phyloP scores from a whole-genome alignment of 2,329 filamentous ascomycete species.

The Sarocladiaceae sp. region DNA sequence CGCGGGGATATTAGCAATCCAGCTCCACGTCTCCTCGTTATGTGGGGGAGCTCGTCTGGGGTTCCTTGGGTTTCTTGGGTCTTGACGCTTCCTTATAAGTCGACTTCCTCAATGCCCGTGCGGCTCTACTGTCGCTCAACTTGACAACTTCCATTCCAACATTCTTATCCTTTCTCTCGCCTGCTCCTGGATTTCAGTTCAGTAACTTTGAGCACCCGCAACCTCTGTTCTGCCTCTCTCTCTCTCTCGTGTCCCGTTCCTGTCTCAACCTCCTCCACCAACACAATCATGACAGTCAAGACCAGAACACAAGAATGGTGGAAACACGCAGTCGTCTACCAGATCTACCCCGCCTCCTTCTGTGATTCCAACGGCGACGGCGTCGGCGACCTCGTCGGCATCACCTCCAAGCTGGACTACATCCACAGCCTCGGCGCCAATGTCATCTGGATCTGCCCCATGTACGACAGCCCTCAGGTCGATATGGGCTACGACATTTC shows the following conservation, averaged over 20 bases:
- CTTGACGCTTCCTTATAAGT: no score
- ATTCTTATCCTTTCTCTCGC: no score
- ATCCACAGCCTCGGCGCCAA: slow-evolving; percentile 55
- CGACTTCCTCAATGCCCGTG: no score
- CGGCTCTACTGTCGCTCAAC: no score
- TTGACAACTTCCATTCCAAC: no score
- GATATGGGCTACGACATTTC: slow-evolving; percentile 68
- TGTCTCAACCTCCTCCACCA: not conserved
- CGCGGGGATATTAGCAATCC: no score
- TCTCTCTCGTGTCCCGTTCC: not conserved
- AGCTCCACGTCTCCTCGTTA: no score
- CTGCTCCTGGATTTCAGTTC: no score
- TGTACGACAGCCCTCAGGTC: slow-evolving; percentile 56
- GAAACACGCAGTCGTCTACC: slow-evolving; percentile 52
- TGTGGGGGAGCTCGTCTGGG: no score
- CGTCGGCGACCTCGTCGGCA: slow-evolving; percentile 56
- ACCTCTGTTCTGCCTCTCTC: no score
- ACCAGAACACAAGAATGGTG: slow-evolving; percentile 36
- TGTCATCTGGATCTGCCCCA: slow-evolving; percentile 61
- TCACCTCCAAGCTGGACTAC: slow-evolving; percentile 56
- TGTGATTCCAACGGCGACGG: slow-evolving; percentile 53
- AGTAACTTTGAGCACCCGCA: no score
- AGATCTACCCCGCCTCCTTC: slow-evolving; percentile 54
- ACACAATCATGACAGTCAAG: slow-evolving; percentile 18
- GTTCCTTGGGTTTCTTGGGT: no score